Evolutionary conservation across 1,284 basidiomycete species (phyloP).

Genomic region (Hortiboletus rubellus): DNA sequence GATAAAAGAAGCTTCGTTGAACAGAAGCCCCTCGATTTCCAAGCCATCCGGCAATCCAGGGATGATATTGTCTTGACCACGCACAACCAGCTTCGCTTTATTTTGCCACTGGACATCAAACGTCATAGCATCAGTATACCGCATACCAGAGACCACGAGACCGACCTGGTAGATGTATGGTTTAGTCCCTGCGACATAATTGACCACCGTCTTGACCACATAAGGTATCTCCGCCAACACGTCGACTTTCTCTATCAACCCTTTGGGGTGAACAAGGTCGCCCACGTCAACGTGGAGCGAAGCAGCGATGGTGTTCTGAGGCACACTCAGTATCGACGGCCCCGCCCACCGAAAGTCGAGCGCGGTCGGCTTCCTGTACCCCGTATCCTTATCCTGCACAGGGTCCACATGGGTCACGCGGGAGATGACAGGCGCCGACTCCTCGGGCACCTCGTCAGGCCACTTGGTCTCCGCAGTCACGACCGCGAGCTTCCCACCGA

Average conservation of each 20-base stretch:
- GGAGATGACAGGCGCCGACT: constrained; percentile 56
- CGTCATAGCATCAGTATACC: neutral
- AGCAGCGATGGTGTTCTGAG: constrained; percentile 57
- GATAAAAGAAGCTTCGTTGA: constrained; percentile 92
- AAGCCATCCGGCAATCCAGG: constrained; percentile 45
- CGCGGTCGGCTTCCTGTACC: constrained; percentile 75
- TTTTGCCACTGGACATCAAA: constrained; percentile 72
- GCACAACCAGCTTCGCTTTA: constrained; percentile 67
- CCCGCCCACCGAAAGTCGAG: constrained; percentile 83
- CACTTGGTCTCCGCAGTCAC: constrained; percentile 73
- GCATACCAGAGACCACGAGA: neutral
- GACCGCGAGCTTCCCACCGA: constrained; percentile 72
- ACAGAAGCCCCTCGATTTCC: constrained; percentile 72
- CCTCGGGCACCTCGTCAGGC: constrained; percentile 56
- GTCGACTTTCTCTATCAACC: constrained; percentile 96
- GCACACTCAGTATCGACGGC: constrained; percentile 54
- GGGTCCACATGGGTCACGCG: constrained; percentile 68
- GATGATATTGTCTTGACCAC: constrained; percentile 55
- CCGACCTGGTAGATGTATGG: constrained; percentile 89
- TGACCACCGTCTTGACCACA: constrained; percentile 85
- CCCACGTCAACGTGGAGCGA: constrained; percentile 62
- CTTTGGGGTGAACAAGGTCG: constrained; percentile 53
- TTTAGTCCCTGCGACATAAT: constrained; percentile 89
- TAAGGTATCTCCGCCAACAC: constrained; percentile 95
- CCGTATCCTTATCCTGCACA: constrained; percentile 70